A percentile compares a stretch with the other conserved stretches of the same genome.
Conservation (phyloP, 2,329 filamentous ascomycete species). For the Metarhizium anisopliae region DNA sequence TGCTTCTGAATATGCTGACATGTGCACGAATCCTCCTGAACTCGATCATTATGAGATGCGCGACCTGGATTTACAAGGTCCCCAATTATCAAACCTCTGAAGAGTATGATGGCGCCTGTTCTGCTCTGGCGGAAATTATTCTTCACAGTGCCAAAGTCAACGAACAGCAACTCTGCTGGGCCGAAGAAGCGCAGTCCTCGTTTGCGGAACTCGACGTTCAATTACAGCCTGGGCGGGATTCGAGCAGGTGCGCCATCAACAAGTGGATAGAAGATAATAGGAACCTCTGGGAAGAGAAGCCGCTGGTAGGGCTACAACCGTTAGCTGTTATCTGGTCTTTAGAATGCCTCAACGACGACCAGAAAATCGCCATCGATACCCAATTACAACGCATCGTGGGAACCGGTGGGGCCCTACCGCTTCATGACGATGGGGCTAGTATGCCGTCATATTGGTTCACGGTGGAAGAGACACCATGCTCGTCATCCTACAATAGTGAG, state of each 20-base stretch:
- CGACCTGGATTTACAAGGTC: neutral
- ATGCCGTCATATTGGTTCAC: too few species aligned
- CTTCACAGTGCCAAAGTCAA: neutral
- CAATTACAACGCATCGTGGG: neutral
- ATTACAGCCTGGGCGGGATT: too few species aligned
- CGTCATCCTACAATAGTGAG: too few species aligned
- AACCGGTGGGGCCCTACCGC: neutral
- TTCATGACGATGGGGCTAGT: neutral
- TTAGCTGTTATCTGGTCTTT: neutral
- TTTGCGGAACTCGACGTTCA: neutral
- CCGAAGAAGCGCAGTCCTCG: neutral
- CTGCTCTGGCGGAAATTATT: neutral
- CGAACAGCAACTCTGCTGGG: neutral
- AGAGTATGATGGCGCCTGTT: neutral
- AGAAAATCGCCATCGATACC: neutral
- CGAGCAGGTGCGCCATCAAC: too few species aligned
- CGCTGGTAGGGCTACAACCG: neutral
- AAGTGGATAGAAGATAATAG: too few species aligned
- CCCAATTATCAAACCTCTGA: neutral
- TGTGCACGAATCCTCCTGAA: neutral
- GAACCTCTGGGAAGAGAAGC: neutral
- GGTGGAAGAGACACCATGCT: too few species aligned
- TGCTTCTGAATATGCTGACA: neutral
- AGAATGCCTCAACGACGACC: neutral
- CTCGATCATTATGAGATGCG: neutral